Conservation (phyloP, 2,329 filamentous ascomycete genomes). For the Incumbomyces delicatus region DNA sequence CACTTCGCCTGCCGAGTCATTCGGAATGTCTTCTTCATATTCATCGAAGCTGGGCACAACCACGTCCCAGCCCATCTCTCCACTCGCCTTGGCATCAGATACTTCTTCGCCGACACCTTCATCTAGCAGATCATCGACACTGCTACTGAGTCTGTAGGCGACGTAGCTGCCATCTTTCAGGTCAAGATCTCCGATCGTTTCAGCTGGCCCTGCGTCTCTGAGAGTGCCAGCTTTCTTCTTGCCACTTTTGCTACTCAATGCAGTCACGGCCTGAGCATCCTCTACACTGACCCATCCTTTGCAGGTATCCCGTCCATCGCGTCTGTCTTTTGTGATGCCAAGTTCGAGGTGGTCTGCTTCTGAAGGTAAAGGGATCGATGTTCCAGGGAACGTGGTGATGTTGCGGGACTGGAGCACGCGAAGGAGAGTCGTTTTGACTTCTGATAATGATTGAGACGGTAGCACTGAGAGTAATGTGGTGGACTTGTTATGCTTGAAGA, state of each 20-base stretch:
- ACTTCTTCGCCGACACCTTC: constrained; percentile 38
- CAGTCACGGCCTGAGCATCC: constrained; percentile 17
- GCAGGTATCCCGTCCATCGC: constrained; percentile 38
- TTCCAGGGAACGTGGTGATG: constrained; percentile 27
- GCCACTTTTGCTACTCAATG: constrained; percentile 11
- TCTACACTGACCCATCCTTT: constrained; percentile 39
- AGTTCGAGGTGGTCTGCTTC: constrained; percentile 36
- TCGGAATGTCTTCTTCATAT: constrained; percentile 11
- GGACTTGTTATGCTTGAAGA: constrained; percentile 62
- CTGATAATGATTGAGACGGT: constrained; percentile 40
- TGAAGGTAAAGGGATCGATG: constrained; percentile 28
- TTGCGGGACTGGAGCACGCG: constrained; percentile 42
- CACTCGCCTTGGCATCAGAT: constrained; percentile 74
- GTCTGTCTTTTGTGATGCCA: constrained; percentile 37
- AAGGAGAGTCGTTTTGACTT: constrained; percentile 51
- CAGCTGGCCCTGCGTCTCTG: constrained; percentile 25
- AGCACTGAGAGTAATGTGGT: constrained; percentile 61
- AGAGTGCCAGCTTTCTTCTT: constrained; percentile 21
- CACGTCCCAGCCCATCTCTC: constrained; percentile 52
- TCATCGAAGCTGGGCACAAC: constrained; percentile 24
- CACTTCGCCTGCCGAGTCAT: constrained; percentile 17
- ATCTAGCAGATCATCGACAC: constrained; percentile 8
- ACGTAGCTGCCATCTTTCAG: constrained; percentile 31
- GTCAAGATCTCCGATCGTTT: constrained; percentile 26
- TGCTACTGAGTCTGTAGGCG: constrained; percentile 28